Percentiles rank a stretch among this genome's conserved stretches.
phyloP scores from a whole-genome alignment of 2,329 filamentous ascomycete genomes.

The Diaporthe vaccinii region DNA sequence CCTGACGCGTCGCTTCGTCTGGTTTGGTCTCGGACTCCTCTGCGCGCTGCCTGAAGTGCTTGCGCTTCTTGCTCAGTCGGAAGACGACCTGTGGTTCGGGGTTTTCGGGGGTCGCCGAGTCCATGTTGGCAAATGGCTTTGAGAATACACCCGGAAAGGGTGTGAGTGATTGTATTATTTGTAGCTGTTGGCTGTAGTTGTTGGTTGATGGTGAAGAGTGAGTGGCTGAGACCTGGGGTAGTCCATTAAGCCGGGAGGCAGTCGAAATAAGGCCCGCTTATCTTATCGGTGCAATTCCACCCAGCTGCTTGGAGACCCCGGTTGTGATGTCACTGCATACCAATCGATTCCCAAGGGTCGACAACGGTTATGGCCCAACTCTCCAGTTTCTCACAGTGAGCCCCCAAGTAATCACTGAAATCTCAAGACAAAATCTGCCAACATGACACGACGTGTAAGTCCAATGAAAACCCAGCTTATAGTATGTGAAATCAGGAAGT shows the following conservation, averaged over 20 bases:
- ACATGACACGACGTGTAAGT: conserved; percentile 15
- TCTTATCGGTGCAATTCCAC: conserved; percentile 31
- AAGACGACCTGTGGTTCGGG: conserved; percentile 61
- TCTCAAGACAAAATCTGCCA: not conserved
- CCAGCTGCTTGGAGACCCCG: not conserved
- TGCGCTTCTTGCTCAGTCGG: conserved; percentile 71
- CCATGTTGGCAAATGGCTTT: conserved; percentile 42
- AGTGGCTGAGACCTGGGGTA: not conserved
- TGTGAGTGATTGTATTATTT: not conserved
- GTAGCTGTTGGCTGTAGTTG: not conserved
- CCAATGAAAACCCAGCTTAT: not conserved
- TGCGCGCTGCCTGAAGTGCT: conserved; percentile 67
- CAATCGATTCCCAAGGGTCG: not conserved
- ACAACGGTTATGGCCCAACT: not conserved
- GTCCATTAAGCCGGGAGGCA: conserved; percentile 7
- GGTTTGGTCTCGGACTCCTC: conserved; percentile 41
- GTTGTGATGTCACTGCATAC: conserved; percentile 27
- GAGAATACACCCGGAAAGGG: not conserved
- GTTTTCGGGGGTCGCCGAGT: conserved; percentile 39
- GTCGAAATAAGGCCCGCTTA: conserved; percentile 38
- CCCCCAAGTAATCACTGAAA: not conserved
- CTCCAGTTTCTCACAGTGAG: not conserved
- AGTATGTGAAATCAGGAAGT: too few relatives aligned
- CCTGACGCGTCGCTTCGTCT: conserved; percentile 24
- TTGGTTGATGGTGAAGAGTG: conserved; percentile 5